phyloP scores from a whole-genome alignment of 2,329 filamentous ascomycete species.

The Clathrospora elynae region DNA sequence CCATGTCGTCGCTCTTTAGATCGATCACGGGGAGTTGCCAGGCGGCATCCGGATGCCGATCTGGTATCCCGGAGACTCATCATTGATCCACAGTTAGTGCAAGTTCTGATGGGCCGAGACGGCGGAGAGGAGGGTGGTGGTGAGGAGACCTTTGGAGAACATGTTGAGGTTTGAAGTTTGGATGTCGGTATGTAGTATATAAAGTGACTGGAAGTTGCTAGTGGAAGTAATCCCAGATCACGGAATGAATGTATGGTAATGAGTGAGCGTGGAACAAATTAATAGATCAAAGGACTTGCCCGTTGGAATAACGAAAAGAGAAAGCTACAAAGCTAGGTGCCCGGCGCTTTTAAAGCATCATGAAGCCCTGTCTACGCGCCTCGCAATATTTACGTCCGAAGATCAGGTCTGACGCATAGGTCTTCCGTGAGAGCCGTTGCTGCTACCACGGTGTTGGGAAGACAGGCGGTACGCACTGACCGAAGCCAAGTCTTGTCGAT shows the following conservation, averaged over 20 bases:
- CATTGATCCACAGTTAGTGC: conserved; percentile 42
- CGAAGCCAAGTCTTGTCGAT: conserved; percentile 19
- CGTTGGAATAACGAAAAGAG: conserved; percentile 22
- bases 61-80: conserved; percentile 37
- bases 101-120: conserved; percentile 43
- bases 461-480: conserved; percentile 18
- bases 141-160: conserved; percentile 38
- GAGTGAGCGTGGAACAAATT: conserved; percentile 22
- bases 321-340: conserved; percentile 3
- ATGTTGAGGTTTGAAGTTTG: conserved; percentile 27
- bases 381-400: conserved; percentile 19
- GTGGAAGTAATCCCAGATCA: conserved; percentile 33
- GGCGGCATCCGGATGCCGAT: conserved; percentile 45
- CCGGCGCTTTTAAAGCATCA: conserved; percentile 15
- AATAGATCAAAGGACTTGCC: conserved; percentile 32
- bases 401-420: conserved; percentile 24
- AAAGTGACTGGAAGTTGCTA: conserved; percentile 9
- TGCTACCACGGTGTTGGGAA: conserved; percentile 12
- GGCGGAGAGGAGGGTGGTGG: conserved; percentile 32
- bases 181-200: conserved; percentile 11
- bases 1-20: conserved; percentile 39
- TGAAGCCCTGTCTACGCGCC: conserved; percentile 21
- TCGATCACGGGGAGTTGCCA: conserved; percentile 42
- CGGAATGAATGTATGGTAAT: conserved; percentile 25
- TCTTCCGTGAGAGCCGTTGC: conserved; percentile 25